phyloP scores from a whole-genome alignment of 257 asterid species.

The Solanum clarkiae region DNA sequence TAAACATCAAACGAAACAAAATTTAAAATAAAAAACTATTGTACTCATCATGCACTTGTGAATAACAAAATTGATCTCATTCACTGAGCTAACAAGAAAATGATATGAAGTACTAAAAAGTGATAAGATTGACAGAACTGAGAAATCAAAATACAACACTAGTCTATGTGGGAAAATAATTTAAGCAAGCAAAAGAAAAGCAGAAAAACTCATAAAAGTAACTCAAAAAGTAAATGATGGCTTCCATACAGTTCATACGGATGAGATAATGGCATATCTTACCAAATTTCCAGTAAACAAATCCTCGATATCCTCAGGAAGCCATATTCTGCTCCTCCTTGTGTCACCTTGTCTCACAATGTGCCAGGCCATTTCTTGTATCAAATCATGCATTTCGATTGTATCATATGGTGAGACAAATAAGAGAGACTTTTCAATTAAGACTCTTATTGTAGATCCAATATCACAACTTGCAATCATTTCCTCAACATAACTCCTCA shows the following conservation, averaged over 20 bases:
- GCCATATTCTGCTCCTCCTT: conserved; percentile 1
- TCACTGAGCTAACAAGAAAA: not conserved
- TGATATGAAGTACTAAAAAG: not conserved
- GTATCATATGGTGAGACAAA: not conserved
- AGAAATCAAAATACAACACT: not conserved
- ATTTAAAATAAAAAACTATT: not conserved
- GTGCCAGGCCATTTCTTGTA: conserved; percentile 2
- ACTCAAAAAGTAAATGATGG: not conserved
- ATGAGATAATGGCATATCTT: not conserved
- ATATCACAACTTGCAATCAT: not conserved
- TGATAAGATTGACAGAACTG: not conserved
- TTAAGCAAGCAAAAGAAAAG: not conserved
- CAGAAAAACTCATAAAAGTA: not conserved
- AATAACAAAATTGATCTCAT: not conserved
- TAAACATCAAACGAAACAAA: not conserved
- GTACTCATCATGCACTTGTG: not conserved
- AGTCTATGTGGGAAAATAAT: not conserved
- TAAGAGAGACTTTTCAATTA: not conserved
- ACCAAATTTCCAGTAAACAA: not conserved
- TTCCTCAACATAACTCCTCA: not conserved
- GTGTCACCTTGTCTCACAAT: not conserved
- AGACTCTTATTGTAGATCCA: not conserved
- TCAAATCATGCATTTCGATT: conserved; percentile 4
- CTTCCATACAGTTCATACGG: not conserved
- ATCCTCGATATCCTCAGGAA: not conserved